Evolutionary conservation across 306 rosid species (phyloP).

Genomic region (Cicer arietinum): DNA sequence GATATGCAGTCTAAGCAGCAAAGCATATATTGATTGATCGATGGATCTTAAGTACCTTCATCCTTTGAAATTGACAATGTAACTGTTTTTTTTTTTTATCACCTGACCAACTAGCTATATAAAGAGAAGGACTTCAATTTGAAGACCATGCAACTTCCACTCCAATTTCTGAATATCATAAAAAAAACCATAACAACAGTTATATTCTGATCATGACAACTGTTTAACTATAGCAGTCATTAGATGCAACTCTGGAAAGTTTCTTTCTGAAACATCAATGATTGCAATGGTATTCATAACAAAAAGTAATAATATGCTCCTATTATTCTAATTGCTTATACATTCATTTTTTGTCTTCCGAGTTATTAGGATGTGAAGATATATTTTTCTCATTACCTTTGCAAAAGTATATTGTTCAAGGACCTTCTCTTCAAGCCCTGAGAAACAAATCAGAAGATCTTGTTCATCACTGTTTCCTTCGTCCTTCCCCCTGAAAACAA

Average conservation of each 20-base stretch:
- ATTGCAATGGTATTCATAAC: slow-evolving; percentile 27
- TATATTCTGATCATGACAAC: neutral
- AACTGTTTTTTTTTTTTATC: too few relatives aligned
- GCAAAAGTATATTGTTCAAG: slow-evolving; percentile 96
- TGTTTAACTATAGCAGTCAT: slow-evolving; percentile 25
- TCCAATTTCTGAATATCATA: too few relatives aligned
- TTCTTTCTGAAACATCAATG: slow-evolving; percentile 22
- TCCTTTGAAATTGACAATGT: too few relatives aligned
- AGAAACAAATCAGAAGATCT: slow-evolving; percentile 75
- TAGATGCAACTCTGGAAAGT: slow-evolving; percentile 26
- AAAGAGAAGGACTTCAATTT: too few relatives aligned
- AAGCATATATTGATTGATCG: too few relatives aligned
- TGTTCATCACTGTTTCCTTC: slow-evolving; percentile 80
- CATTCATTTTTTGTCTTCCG: slow-evolving; percentile 17
- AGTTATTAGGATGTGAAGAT: slow-evolving; percentile 5
- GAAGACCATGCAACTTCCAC: too few relatives aligned
- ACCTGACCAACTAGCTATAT: too few relatives aligned
- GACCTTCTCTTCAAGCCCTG: slow-evolving; percentile 92
- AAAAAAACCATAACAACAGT: too few relatives aligned
- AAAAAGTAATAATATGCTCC: slow-evolving; percentile 19
- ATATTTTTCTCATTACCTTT: slow-evolving; percentile 64
- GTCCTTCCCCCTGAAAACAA: slow-evolving; percentile 68
- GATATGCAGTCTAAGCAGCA: too few relatives aligned
- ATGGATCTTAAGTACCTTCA: too few relatives aligned
- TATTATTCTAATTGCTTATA: slow-evolving; percentile 23